Evolutionary conservation across 345 rosid genomes (phyloP), one percentile per base, ranked within the genome.

Genomic region (Erucastrum elatum): DNA sequence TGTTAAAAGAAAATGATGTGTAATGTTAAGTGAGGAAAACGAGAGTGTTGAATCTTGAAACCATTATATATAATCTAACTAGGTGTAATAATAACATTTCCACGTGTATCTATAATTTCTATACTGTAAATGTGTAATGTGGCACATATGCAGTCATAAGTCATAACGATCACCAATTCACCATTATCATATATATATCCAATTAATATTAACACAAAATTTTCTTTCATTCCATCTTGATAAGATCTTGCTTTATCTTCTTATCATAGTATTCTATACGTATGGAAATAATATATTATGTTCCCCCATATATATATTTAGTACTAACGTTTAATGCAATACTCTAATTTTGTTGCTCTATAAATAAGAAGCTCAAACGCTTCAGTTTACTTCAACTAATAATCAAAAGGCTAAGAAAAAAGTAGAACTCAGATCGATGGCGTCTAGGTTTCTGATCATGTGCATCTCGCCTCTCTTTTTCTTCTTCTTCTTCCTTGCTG

Each of bases 311-410:
- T 46, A 46, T 51, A 8, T 63, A 37, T 8, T 35, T 4, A 12
- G 8, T 51, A 34, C 15, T 27, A 5, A 30, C 80, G 39, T 35
- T 39, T 2, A 75, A 11, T n/a, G 34, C 2, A 5, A 33, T 63
- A 27, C 64, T 77, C 65, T 26, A 9, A 70, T 35, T 29, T n/a
- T 31, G 27, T 35, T 21, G 12, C 33, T 8, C 11, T 71, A 70
- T 78, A 78, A 33, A 46, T 72, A 66, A 26, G 82, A 72, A 78
- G 68, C 74, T 30, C 30, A 79, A 79, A n/a, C 82, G 74, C 72
- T 72, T 44, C 39, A 44, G 6, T 15, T 33, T 39, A 60, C 77
- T 31, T 59, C 41, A 8, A 25, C 29, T 2, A 29, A 66, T 2
- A 29, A 66, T 5, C 2, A 7, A 49, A n/a, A 16, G 3, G 2